A percentile compares a stretch with the other conserved stretches of the same genome.
phyloP scores from a whole-genome alignment of 1,284 basidiomycete genomes.

The Sporisorium scitamineum region DNA sequence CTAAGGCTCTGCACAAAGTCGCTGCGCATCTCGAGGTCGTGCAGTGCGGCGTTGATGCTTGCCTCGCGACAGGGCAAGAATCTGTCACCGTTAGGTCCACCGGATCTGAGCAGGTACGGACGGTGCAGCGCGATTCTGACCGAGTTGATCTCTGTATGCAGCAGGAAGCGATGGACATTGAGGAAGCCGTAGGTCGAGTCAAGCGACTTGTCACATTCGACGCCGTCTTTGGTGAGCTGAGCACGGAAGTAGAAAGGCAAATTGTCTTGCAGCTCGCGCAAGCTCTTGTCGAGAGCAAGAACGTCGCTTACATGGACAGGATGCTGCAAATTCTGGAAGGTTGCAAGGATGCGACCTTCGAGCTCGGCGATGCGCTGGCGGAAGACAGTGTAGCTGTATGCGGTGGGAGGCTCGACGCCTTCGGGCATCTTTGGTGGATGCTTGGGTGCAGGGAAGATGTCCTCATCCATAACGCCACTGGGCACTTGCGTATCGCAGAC shows the following conservation, averaged over 20 bases:
- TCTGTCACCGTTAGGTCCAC: slow-evolving; percentile 34
- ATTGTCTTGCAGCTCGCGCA: slow-evolving; percentile 46
- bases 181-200: slow-evolving; percentile 57
- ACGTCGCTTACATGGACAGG: slow-evolving; percentile 55
- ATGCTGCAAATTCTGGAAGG: slow-evolving; percentile 47
- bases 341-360: slow-evolving; percentile 40
- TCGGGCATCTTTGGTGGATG: slow-evolving; percentile 40
- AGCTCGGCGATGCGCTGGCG: slow-evolving; percentile 54
- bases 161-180: slow-evolving; percentile 58
- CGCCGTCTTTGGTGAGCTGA: slow-evolving; percentile 26
- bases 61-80: slow-evolving; percentile 55
- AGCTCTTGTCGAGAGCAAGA: slow-evolving; percentile 48
- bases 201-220: slow-evolving; percentile 52
- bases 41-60: slow-evolving; percentile 57
- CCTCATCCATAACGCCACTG: slow-evolving; percentile 43
- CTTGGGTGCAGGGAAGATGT: slow-evolving; percentile 45
- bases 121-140: slow-evolving; percentile 57
- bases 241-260: slow-evolving; percentile 61
- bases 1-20: slow-evolving; percentile 45
- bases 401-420: slow-evolving; percentile 49
- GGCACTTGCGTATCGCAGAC: slow-evolving; percentile 60
- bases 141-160: slow-evolving; percentile 62
- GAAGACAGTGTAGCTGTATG: slow-evolving; percentile 46
- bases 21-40: slow-evolving; percentile 57
- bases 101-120: slow-evolving; percentile 58